Evolutionary conservation across 2,329 filamentous ascomycete species (phyloP).

Genomic region (Epichloe scottii): DNA sequence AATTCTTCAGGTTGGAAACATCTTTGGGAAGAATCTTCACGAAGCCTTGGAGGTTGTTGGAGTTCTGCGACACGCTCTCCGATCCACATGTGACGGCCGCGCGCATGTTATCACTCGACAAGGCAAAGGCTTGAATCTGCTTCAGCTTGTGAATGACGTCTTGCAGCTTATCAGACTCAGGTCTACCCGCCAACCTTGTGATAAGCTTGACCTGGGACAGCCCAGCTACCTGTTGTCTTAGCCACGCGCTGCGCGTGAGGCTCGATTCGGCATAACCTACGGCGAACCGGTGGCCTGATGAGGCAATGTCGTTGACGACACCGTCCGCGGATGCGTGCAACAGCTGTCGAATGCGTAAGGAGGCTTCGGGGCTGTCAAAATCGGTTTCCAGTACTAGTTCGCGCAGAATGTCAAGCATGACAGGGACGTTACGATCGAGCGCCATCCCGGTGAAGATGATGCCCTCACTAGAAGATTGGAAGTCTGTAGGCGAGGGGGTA

Average conservation of each 20-base stretch:
- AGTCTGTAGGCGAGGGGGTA: conserved; percentile 63
- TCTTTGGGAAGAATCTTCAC: conserved; percentile 27
- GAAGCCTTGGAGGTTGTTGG: conserved; percentile 59
- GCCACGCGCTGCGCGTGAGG: conserved; percentile 56
- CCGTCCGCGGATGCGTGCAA: conserved; percentile 80
- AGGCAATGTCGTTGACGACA: conserved; percentile 82
- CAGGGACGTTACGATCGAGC: conserved; percentile 76
- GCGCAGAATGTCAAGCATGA: conserved; percentile 78
- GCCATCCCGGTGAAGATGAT: conserved; percentile 77
- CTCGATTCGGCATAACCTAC: conserved; percentile 72
- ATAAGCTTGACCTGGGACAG: conserved; percentile 80
- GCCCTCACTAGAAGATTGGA: conserved; percentile 63
- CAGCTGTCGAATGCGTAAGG: conserved; percentile 72
- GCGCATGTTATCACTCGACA: conserved; percentile 58
- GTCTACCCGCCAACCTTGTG: conserved; percentile 62
- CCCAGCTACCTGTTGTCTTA: conserved; percentile 79
- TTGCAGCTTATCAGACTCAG: conserved; percentile 53
- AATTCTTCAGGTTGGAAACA: conserved; percentile 27
- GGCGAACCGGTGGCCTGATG: conserved; percentile 78
- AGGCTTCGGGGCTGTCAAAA: conserved; percentile 73
- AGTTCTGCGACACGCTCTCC: conserved; percentile 59
- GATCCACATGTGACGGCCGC: conserved; percentile 75
- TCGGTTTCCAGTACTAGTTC: conserved; percentile 77
- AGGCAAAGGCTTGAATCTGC: conserved; percentile 66
- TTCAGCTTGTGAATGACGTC: conserved; percentile 77